Evolutionary conservation across 352 stramenopile species (phyloP).

Genomic region (Globisporangium carolinianum): DNA sequence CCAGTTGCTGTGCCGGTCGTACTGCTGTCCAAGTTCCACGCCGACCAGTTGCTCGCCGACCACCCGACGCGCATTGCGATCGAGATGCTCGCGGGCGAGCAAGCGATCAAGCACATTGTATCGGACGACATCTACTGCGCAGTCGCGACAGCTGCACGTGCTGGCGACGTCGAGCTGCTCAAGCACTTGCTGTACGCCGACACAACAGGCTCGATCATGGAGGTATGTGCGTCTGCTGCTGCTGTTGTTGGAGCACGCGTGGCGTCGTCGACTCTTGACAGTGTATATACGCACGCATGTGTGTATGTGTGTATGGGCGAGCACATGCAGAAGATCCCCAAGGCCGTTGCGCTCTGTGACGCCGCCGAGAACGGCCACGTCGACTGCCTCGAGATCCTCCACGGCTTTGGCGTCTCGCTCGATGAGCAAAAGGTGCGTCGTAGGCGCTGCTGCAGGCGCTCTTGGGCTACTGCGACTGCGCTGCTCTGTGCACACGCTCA

Average conservation of each 20-base stretch:
- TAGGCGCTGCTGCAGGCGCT: no score
- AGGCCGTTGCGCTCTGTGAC: constrained; percentile 74
- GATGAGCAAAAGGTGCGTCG: constrained; percentile 72
- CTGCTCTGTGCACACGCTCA: not conserved
- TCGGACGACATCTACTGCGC: constrained; percentile 70
- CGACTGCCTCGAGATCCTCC: constrained; percentile 76
- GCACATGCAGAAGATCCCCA: constrained; percentile 46
- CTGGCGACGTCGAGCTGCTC: constrained; percentile 67
- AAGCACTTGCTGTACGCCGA: constrained; percentile 69
- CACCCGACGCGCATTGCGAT: constrained; percentile 52
- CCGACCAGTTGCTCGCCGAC: constrained; percentile 57
- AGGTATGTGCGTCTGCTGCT: constrained; percentile 25
- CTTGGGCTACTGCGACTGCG: no score
- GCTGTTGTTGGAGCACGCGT: no score
- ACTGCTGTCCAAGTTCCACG: constrained; percentile 70
- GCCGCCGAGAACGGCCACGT: constrained; percentile 76
- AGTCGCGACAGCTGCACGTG: constrained; percentile 57
- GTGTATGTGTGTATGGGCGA: not conserved
- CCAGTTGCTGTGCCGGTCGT: constrained; percentile 70
- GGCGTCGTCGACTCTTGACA: no score
- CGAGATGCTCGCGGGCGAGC: constrained; percentile 62
- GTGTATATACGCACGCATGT: no score
- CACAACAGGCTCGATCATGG: constrained; percentile 43
- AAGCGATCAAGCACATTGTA: constrained; percentile 59
- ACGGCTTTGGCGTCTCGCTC: constrained; percentile 71